Conservation (phyloP, 129 eudicot species). For the Flaveria trinervia region DNA sequence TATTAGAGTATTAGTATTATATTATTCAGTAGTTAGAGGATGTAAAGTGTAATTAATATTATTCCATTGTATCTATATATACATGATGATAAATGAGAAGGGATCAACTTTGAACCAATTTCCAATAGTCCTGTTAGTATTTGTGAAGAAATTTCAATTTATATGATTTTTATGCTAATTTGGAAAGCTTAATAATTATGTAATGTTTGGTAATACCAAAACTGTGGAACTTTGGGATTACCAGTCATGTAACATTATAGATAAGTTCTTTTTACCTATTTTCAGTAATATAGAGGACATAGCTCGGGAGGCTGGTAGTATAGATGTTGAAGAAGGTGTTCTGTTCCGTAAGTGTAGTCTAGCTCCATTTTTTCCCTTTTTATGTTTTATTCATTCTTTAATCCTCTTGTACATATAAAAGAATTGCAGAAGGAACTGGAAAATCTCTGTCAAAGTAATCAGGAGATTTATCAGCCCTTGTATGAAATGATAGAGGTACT, state of each 20-base stretch:
- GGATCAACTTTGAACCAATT: too few species aligned
- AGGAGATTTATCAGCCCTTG: conserved; percentile 68
- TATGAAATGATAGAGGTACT: conserved; percentile 75
- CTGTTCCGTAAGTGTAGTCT: conserved; percentile 59
- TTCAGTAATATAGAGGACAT: conserved; percentile 94
- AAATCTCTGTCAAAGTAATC: conserved; percentile 47
- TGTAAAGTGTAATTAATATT: too few species aligned
- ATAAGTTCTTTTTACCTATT: conserved; percentile 7
- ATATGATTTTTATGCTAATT: conserved; percentile 8
- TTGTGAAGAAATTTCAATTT: not conserved
- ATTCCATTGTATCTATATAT: too few species aligned
- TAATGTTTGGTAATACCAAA: conserved; percentile 17
- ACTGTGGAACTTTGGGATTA: conserved; percentile 7
- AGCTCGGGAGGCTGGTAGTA: conserved; percentile 85
- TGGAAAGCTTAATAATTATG: conserved; percentile 9
- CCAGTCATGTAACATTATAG: not conserved
- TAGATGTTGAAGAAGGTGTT: conserved; percentile 72
- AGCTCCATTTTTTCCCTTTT: not conserved
- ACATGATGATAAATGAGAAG: too few species aligned
- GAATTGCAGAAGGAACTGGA: conserved; percentile 71
- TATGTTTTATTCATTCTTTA: conserved; percentile 8
- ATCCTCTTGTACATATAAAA: conserved; percentile 40
- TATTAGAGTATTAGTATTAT: too few species aligned
- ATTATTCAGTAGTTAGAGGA: too few species aligned
- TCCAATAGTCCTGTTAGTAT: conserved; percentile 4